phyloP scores from a whole-genome alignment of 2,329 filamentous ascomycete species.

The Colletotrichum tofieldiae region DNA sequence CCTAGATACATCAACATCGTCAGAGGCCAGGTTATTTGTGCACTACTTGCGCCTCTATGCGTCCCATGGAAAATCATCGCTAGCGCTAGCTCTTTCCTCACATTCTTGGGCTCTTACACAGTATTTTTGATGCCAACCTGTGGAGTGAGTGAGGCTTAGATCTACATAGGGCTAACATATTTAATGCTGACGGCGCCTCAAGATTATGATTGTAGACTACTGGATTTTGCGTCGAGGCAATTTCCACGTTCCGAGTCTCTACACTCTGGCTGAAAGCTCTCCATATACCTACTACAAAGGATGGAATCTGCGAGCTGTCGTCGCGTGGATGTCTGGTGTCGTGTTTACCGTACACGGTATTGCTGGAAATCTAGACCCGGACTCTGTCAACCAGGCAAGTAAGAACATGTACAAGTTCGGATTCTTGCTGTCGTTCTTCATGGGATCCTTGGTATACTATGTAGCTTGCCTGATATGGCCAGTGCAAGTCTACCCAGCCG shows the following conservation, averaged over 20 bases:
- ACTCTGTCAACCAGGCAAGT: conserved; percentile 45
- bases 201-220: conserved; percentile 55
- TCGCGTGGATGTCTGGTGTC: conserved; percentile 45
- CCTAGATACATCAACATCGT: conserved; percentile 52
- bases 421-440: conserved; percentile 48
- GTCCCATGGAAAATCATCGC: conserved; percentile 51
- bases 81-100: conserved; percentile 45
- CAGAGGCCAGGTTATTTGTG: conserved; percentile 51
- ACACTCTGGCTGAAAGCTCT: conserved; percentile 44
- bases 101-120: conserved; percentile 47
- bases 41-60: conserved; percentile 51
- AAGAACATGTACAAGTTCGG: conserved; percentile 49
- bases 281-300: conserved; percentile 52
- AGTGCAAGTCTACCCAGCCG: conserved; percentile 44
- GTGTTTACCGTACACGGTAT: conserved; percentile 47
- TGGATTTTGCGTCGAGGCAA: conserved; percentile 53
- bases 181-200: conserved; percentile 38
- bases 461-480: conserved; percentile 44
- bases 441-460: conserved; percentile 48
- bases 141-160: conserved; percentile 32
- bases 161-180: not conserved
- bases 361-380: conserved; percentile 46
- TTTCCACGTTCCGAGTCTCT: conserved; percentile 50
- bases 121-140: conserved; percentile 54
- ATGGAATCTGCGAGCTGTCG: conserved; percentile 47